Conservation (phyloP, 2,329 filamentous ascomycete species). For the Cercospora sesami region DNA sequence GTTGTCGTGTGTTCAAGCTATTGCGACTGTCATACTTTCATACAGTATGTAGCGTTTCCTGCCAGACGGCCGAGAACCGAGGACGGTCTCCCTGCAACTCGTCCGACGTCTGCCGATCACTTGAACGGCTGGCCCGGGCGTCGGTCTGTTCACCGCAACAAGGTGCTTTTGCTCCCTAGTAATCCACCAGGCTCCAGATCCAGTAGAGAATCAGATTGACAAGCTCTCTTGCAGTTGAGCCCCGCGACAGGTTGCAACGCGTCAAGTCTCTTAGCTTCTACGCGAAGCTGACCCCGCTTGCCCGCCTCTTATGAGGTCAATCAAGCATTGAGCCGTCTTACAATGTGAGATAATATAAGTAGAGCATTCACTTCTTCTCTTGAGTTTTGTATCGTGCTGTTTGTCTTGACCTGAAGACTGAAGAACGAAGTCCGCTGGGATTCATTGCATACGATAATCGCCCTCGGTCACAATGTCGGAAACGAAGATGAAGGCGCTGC, state of each 20-base stretch:
- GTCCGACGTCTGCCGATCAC: not conserved
- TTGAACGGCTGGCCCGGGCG: not conserved
- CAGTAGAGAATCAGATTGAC: not conserved
- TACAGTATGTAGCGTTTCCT: not conserved
- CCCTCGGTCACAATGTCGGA: constrained; percentile 7
- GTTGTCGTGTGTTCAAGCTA: not conserved
- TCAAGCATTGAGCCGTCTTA: constrained; percentile 4
- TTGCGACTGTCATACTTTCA: not conserved
- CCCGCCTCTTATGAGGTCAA: constrained; percentile 13
- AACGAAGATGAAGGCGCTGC: constrained; percentile 60
- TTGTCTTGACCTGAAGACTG: not conserved
- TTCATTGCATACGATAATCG: not conserved
- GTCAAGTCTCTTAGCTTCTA: constrained; percentile 4
- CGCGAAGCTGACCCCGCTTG: constrained; percentile 10
- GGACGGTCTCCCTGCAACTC: not conserved
- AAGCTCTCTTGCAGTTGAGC: not conserved
- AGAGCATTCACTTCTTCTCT: not conserved
- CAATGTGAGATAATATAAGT: not conserved
- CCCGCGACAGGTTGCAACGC: constrained; percentile 5
- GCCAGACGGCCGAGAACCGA: not conserved
- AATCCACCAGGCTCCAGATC: not conserved
- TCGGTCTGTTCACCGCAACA: not conserved
- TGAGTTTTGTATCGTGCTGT: not conserved
- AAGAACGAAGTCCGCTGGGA: not conserved
- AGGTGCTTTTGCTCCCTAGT: not conserved